phyloP scores from a whole-genome alignment of 805 yeast genomes.

The Millerago galiae region DNA sequence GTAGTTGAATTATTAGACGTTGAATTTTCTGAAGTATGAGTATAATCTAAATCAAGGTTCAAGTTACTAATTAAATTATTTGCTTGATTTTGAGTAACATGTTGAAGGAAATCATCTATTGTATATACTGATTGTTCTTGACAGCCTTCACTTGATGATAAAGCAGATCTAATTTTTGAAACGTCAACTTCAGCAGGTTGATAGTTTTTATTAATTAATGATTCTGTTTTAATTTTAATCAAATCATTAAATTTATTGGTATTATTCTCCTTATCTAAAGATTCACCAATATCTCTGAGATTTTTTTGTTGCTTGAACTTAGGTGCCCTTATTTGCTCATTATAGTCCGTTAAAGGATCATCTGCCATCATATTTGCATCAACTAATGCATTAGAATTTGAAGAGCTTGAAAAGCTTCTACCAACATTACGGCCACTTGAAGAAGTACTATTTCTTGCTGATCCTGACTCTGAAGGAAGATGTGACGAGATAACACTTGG shows the following conservation, averaged over 20 bases:
- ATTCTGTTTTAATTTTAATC: not conserved
- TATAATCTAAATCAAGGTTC: slow-evolving; percentile 5
- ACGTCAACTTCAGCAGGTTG: slow-evolving; percentile 21
- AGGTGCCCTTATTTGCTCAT: slow-evolving; percentile 25
- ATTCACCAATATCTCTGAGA: slow-evolving; percentile 11
- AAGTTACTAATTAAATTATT: slow-evolving; percentile 3
- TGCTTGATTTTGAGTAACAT: slow-evolving; percentile 1
- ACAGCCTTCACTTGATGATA: not conserved
- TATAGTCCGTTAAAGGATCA: slow-evolving; percentile 22
- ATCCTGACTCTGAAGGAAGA: slow-evolving; percentile 12
- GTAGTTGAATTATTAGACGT: not conserved
- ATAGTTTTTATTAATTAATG: slow-evolving; percentile 5
- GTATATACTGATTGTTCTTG: slow-evolving; percentile 3
- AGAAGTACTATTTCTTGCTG: not conserved
- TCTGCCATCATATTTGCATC: slow-evolving; percentile 16
- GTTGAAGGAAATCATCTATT: slow-evolving; percentile 8
- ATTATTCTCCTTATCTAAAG: slow-evolving; percentile 2
- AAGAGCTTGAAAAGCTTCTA: slow-evolving; percentile 1
- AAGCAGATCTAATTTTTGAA: slow-evolving; percentile 9
- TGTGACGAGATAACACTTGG: slow-evolving; percentile 19
- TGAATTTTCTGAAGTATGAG: not conserved
- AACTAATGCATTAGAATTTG: not conserved
- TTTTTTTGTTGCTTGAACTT: slow-evolving; percentile 14
- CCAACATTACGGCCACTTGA: not conserved
- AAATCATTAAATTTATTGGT: not conserved